phyloP scores from a whole-genome alignment of 2,329 filamentous ascomycete genomes.

The Xylaria sp. region DNA sequence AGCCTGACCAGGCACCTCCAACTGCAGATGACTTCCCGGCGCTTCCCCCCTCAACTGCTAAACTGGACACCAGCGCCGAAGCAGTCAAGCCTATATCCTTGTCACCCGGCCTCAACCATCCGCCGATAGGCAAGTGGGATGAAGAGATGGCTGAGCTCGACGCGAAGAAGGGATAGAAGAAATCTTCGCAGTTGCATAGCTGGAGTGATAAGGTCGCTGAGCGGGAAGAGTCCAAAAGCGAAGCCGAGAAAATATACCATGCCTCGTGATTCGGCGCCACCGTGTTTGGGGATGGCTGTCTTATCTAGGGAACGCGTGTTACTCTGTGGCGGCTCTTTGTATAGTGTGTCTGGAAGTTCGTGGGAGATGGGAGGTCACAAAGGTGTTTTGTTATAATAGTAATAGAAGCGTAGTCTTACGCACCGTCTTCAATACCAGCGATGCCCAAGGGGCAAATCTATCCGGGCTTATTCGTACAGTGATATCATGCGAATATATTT shows the following conservation, averaged over 20 bases:
- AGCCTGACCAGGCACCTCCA: slow-evolving; percentile 48
- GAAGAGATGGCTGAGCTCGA: slow-evolving; percentile 68
- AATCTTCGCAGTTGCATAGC: neutral
- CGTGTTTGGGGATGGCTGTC: neutral
- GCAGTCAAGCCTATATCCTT: slow-evolving; percentile 40
- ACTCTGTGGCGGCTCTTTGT: neutral
- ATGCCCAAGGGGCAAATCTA: slow-evolving; percentile 28
- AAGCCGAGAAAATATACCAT: neutral
- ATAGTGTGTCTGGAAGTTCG: slow-evolving; percentile 1
- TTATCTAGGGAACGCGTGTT: slow-evolving; percentile 1
- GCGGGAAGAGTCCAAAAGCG: neutral
- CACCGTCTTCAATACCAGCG: slow-evolving; percentile 1
- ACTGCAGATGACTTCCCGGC: slow-evolving; percentile 56
- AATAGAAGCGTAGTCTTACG: slow-evolving; percentile 31
- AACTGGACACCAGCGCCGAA: slow-evolving; percentile 46
- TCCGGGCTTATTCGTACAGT: slow-evolving; percentile 37
- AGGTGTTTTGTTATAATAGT: slow-evolving; percentile 30
- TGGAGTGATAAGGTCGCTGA: slow-evolving; percentile 11
- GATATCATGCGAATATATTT: slow-evolving; percentile 37
- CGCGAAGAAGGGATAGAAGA: slow-evolving; percentile 41
- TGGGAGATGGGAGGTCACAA: slow-evolving; percentile 11
- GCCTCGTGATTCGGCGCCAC: neutral
- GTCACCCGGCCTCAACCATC: slow-evolving; percentile 51
- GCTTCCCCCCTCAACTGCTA: slow-evolving; percentile 49
- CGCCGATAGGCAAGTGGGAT: slow-evolving; percentile 63